Evolutionary conservation across 1,139 yeast genomes (phyloP), one percentile per base, ranked within the genome.

Genomic region (Zygosaccharomyces pseudobailii): DNA sequence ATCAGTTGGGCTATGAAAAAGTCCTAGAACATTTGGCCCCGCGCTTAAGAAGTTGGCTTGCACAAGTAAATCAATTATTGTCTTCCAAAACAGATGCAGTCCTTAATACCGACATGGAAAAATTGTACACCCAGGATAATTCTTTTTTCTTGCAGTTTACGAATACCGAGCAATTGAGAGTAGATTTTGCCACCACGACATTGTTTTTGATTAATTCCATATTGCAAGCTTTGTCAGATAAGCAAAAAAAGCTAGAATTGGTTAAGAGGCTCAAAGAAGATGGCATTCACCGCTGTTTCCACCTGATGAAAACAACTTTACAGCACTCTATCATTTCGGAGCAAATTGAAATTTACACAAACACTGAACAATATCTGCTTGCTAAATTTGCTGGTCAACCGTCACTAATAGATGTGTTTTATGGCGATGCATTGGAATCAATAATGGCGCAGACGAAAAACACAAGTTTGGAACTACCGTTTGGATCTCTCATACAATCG

Each of bases 281-380:
- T 23, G 57, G 55, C 6, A 51, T 62, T 10, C 59, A 55, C 43
- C 52, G 50, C 10, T 33, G 56, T 13, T 53, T 57, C 34, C 48
- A 44, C 28, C 17, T 46, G 6, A 46, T 51, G 51, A 49, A 47
- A 34, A 24, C 24, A 4, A 41, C 44, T 13, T 34, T 49, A 8
- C 46, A 52, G 36, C 42, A 46, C 10, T 35, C 45, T 6, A 38
- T 45, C 3, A 43, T 52, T 7, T 47, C 42, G 5, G 54, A 55
- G 25, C 56, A 55, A 51, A 71, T 72, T 40, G 63, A 62, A 50
- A 42, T 43, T n/a, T 54, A 52, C 27, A 33, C 40, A 35, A 46
- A 45, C n/a, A 36, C 50, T 27, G 59, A 56, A 36, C 51, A 49
- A 10, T 35, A 45, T 13, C 40, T 48, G 10, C 4, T 42, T 28